Percentiles rank a stretch among this genome's conserved stretches.
phyloP scores from a whole-genome alignment of 768 basidiomycete species.

The Strobilomyces dryophilus region DNA sequence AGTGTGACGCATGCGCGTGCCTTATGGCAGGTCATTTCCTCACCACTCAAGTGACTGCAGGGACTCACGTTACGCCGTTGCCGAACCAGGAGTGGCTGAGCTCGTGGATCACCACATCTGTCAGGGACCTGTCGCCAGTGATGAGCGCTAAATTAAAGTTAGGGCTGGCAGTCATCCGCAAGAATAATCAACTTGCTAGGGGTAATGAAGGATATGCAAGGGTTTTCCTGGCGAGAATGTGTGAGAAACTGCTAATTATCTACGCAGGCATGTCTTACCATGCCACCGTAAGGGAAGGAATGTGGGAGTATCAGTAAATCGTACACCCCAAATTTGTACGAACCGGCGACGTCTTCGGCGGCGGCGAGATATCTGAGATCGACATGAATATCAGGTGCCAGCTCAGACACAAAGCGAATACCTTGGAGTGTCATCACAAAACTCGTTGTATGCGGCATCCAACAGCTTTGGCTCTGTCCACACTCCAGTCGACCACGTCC shows the following conservation, averaged over 20 bases:
- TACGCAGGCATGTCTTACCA: constrained; percentile 40
- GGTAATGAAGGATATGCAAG: constrained; percentile 83
- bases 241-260: background rate
- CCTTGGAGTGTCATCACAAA: constrained; percentile 80
- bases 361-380: constrained; percentile 61
- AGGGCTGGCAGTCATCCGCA: background rate
- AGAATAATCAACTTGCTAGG: constrained; percentile 52
- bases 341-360: constrained; percentile 65
- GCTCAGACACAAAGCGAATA: constrained; percentile 20
- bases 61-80: constrained; percentile 73
- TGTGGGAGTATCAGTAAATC: constrained; percentile 87
- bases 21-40: constrained; percentile 26
- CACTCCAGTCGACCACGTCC: constrained; percentile 76
- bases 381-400: background rate
- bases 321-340: constrained; percentile 84
- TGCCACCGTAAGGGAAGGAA: constrained; percentile 90
- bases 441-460: constrained; percentile 80
- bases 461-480: constrained; percentile 90
- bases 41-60: constrained; percentile 3
- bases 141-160: constrained; percentile 53
- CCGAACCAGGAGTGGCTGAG: constrained; percentile 88
- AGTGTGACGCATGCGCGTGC: constrained; percentile 71
- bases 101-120: constrained; percentile 89
- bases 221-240: constrained; percentile 62
- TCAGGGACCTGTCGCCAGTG: constrained; percentile 80